Percentiles rank a stretch among this genome's conserved stretches.
phyloP scores from a whole-genome alignment of 805 yeast genomes.

The Zygosaccharomyces bisporus region DNA sequence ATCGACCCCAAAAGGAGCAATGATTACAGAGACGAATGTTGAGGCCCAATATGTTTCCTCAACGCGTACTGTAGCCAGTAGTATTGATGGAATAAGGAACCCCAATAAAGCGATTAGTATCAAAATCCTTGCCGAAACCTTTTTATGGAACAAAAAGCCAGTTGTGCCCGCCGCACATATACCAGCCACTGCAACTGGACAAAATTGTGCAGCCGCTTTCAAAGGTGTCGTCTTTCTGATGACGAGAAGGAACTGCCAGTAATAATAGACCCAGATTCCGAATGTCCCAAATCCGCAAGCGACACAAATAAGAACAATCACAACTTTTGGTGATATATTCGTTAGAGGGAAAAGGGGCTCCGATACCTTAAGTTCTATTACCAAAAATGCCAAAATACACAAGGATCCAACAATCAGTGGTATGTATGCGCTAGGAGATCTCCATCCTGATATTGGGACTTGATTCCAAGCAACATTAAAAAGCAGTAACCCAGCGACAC shows the following conservation, averaged over 20 bases:
- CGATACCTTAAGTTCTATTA: conserved; percentile 41
- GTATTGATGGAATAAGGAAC: conserved; percentile 20
- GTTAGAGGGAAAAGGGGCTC: conserved; percentile 50
- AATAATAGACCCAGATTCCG: conserved; percentile 59
- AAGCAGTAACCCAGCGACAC: conserved; percentile 50
- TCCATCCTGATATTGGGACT: conserved; percentile 63
- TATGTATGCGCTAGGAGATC: conserved; percentile 45
- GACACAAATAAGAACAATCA: conserved; percentile 45
- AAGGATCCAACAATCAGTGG: conserved; percentile 46
- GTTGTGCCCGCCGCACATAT: conserved; percentile 43
- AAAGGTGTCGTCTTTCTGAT: conserved; percentile 43
- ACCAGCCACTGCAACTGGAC: conserved; percentile 47
- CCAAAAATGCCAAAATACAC: conserved; percentile 38
- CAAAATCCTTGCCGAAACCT: not conserved
- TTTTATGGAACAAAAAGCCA: not conserved
- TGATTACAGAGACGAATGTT: conserved; percentile 48
- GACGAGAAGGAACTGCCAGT: conserved; percentile 43
- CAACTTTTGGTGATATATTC: not conserved
- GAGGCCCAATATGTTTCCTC: conserved; percentile 52
- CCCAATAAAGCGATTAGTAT: conserved; percentile 1
- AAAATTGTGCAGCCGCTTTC: conserved; percentile 39
- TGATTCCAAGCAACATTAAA: conserved; percentile 62
- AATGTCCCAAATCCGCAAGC: conserved; percentile 62
- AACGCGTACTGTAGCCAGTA: conserved; percentile 48
- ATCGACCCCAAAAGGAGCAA: conserved; percentile 63